phyloP scores from a whole-genome alignment of 2,329 filamentous ascomycete genomes.

The Paraphaeosphaeria sporulosa region DNA sequence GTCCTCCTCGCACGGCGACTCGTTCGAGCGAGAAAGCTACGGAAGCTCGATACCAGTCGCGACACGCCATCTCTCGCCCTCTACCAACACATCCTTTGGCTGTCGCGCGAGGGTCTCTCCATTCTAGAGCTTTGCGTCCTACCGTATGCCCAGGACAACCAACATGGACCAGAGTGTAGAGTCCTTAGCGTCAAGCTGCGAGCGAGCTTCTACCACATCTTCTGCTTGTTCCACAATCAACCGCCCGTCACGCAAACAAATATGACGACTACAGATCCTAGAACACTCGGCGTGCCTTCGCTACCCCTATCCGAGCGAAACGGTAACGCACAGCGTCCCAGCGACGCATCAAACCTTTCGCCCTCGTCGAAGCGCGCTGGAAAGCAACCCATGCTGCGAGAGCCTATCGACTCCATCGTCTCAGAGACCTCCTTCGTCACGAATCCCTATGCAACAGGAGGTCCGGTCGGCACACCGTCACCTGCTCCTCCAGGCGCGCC shows the following conservation, averaged over 20 bases:
- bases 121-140: slow-evolving; percentile 87
- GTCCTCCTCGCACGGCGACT: slow-evolving; percentile 87
- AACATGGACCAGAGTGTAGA: slow-evolving; percentile 79
- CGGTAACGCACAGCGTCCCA: slow-evolving; percentile 37
- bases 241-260: slow-evolving; percentile 67
- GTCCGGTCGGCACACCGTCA: slow-evolving; percentile 52
- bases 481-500: slow-evolving; percentile 51
- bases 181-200: slow-evolving; percentile 91
- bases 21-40: slow-evolving; percentile 81
- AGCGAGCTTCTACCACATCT: slow-evolving; percentile 95
- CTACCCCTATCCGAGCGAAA: slow-evolving; percentile 32
- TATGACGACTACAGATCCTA: slow-evolving; percentile 42
- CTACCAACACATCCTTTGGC: slow-evolving; percentile 93
- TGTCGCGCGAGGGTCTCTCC: slow-evolving; percentile 87
- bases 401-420: slow-evolving; percentile 57
- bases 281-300: slow-evolving; percentile 32
- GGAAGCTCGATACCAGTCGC: slow-evolving; percentile 79
- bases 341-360: slow-evolving; percentile 34
- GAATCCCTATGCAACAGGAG: slow-evolving; percentile 55
- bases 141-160: slow-evolving; percentile 73
- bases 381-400: slow-evolving; percentile 53
- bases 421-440: slow-evolving; percentile 61
- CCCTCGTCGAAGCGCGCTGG: slow-evolving; percentile 43
- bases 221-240: slow-evolving; percentile 93
- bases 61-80: slow-evolving; percentile 82